Conservation (phyloP, 768 basidiomycete genomes). For the Hydnomerulius pinastri region DNA sequence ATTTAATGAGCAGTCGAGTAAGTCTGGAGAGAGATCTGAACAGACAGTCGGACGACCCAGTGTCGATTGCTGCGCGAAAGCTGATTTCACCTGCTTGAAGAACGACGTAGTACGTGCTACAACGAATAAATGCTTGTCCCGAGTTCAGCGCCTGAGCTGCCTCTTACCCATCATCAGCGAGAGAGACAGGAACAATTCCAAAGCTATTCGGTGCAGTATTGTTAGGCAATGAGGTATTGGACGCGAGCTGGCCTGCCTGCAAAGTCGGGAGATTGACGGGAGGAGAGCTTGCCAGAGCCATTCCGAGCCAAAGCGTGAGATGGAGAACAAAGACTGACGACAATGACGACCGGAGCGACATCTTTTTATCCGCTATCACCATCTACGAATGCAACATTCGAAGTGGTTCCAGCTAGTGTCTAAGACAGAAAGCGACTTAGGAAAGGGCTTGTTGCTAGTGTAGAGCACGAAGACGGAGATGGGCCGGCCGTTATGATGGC, state of each 20-base stretch:
- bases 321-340: conserved; percentile 6
- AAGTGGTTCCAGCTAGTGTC: neutral
- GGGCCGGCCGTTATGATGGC: no score
- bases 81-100: conserved; percentile 61
- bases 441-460: no score
- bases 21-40: neutral
- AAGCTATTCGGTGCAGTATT: conserved; percentile 28
- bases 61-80: conserved; percentile 74
- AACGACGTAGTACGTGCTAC: conserved; percentile 68
- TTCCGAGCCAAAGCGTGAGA: conserved; percentile 13
- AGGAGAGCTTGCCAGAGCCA: conserved; percentile 5
- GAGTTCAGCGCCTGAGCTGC: conserved; percentile 31
- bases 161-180: conserved; percentile 50
- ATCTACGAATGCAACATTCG: conserved; percentile 24
- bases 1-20: neutral
- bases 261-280: conserved; percentile 12
- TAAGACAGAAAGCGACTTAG: no score
- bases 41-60: conserved; percentile 51
- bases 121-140: conserved; percentile 7
- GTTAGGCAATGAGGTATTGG: conserved; percentile 15
- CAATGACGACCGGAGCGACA: conserved; percentile 19
- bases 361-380: conserved; percentile 11
- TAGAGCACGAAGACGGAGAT: neutral
- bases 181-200: conserved; percentile 46
- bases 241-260: conserved; percentile 10